Base-by-base conservation (phyloP, 306 rosid genomes). In the Bauhinia variegata region DNA sequence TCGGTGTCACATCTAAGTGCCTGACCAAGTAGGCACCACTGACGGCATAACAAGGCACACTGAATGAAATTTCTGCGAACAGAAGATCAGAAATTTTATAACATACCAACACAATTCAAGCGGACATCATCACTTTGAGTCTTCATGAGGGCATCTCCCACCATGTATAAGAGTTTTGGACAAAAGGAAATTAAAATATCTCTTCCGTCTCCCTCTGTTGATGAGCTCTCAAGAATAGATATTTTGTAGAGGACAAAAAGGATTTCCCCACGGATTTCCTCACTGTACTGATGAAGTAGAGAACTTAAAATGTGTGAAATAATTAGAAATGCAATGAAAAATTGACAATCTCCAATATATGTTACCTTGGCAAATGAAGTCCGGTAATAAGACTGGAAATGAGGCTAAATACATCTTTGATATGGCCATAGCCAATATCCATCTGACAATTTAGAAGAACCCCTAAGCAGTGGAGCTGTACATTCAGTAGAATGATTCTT, bases 401-500 rank as follows among this genome's bases (percentile, higher is more conserved):
- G 62, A 93, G 95, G 60, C 76, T 70, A 69, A 43, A 47, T 12
- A 76, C 64, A 54, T 85, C 86, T 55, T 75, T 83, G 73, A 93
- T 85, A 63, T 80, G 82, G 34, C 51, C 77, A 32, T 51, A 75
- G 46, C 78, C 76, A 83, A 83, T 81, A 61, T 54, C 88, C 54
- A 72, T 80, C 75, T 79, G 81, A 71, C 77, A 78, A 49, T 88
- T 88, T 37, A 93, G 75, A 13, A 93, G 92, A 80, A 76, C 74
- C 48, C 97, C 97, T 5, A 90, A 73, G 70, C 95, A 88, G 78
- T 93, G 97, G 68, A 93, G 87, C 99, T 93, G 84, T 74, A 69
- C 31, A 70, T 52, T 34, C 64, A 57, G 50, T 76, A 73, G 33
- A 46, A 76, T 23, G 11, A 57, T 42, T 49, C 56, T 15, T 61